phyloP scores from a whole-genome alignment of 371 early-diverging fungal species.

The Mucor plumbeus region DNA sequence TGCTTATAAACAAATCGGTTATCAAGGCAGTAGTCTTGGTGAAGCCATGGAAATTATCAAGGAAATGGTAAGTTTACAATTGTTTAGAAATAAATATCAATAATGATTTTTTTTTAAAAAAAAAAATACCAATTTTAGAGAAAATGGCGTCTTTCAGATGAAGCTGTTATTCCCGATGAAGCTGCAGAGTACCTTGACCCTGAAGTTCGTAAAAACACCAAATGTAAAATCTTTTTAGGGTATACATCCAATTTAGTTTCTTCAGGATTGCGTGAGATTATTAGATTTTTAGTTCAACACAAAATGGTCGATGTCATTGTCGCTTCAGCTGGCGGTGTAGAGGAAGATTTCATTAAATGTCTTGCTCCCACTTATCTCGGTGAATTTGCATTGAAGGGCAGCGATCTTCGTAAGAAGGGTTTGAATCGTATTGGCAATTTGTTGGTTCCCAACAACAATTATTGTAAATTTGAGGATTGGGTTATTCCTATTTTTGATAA shows the following conservation, averaged over 20 bases:
- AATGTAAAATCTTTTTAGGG: slow-evolving; percentile 96
- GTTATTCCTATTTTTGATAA: slow-evolving; percentile 93
- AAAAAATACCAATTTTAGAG: slow-evolving; percentile 55
- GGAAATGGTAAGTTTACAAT: slow-evolving; percentile 74
- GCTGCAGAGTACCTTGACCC: slow-evolving; percentile 72
- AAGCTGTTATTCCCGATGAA: slow-evolving; percentile 72
- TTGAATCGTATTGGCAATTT: slow-evolving; percentile 99
- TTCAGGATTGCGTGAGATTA: slow-evolving; percentile 95
- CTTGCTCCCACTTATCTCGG: slow-evolving; percentile 92
- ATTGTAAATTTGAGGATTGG: slow-evolving; percentile 99
- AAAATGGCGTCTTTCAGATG: slow-evolving; percentile 87
- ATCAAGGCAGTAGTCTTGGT: slow-evolving; percentile 91
- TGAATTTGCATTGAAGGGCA: slow-evolving; percentile 83
- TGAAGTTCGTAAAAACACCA: slow-evolving; percentile 63
- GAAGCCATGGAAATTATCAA: slow-evolving; percentile 90
- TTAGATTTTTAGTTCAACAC: slow-evolving; percentile 92
- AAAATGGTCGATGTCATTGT: slow-evolving; percentile 94
- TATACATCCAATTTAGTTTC: slow-evolving; percentile 99
- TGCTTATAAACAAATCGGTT: slow-evolving; percentile 84
- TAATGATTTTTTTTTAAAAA: too few relatives aligned
- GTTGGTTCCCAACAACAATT: slow-evolving; percentile 99
- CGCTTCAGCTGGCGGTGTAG: slow-evolving; percentile 98
- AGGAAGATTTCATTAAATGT: slow-evolving; percentile 99
- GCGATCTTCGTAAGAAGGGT: slow-evolving; percentile 87
- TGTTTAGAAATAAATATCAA: too few relatives aligned